Conservation (phyloP, 352 stramenopile genomes). For the Discostella stelligera region DNA sequence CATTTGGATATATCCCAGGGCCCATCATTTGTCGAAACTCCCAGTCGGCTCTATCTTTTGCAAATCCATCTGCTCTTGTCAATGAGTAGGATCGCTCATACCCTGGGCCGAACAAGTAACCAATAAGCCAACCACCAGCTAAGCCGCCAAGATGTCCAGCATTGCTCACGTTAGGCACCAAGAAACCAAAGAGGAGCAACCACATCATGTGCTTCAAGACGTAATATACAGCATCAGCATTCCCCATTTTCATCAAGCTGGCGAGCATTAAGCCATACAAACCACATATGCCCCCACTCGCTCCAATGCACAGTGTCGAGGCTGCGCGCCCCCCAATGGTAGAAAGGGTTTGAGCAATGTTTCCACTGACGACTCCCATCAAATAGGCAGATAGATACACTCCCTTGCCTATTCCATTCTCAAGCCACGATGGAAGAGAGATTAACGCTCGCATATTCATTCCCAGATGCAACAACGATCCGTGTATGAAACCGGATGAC, state of each 20-base stretch:
- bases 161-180: constrained; percentile 65
- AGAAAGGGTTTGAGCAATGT: constrained; percentile 54
- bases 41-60: constrained; percentile 46
- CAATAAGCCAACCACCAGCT: constrained; percentile 56
- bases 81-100: constrained; percentile 64
- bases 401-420: constrained; percentile 60
- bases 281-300: constrained; percentile 70
- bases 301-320: constrained; percentile 58
- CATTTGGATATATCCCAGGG: constrained; percentile 54
- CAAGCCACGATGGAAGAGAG: constrained; percentile 61
- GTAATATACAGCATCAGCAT: constrained; percentile 29
- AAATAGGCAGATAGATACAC: constrained; percentile 74
- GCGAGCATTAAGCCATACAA: constrained; percentile 72
- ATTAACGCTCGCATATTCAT: constrained; percentile 64
- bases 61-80: constrained; percentile 50
- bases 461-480: constrained; percentile 64
- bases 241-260: constrained; percentile 65
- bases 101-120: constrained; percentile 60
- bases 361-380: constrained; percentile 59
- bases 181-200: constrained; percentile 55
- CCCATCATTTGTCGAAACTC: constrained; percentile 72
- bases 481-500: constrained; percentile 75
- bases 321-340: constrained; percentile 21
- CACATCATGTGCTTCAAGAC: constrained; percentile 60
- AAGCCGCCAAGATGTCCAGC: constrained; percentile 71